Base-by-base conservation (phyloP, 345 rosid species). In the Ceriops tagal region DNA sequence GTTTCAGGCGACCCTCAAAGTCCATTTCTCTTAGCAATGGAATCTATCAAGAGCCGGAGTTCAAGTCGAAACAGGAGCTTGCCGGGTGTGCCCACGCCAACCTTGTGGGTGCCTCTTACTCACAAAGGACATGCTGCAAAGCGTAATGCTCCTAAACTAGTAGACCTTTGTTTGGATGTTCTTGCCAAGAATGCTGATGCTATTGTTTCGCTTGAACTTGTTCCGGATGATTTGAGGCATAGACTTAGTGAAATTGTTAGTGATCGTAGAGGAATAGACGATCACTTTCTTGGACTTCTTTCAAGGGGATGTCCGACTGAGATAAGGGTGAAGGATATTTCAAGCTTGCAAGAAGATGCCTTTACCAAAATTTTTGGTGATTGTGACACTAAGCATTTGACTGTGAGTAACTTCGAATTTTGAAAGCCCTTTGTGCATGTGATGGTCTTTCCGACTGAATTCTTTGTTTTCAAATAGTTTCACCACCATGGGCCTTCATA, bases 221-320 rank as follows among this genome's bases (percentile, higher is more conserved):
- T 86, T 46, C 88, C 91, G 4, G 83, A 81, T 58, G 65, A 46
- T 15, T 58, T 83, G 69, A 81, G 72, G 82, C 78, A 46, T 62
- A 78, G 70, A 58, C 72, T 86, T 15, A 68, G 79, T 21, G 26
- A 32, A 64, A 8, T 62, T 35, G 73, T 81, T 32, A 68, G 80
- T 67, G 73, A 61, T 73, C 20, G 19, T 30, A 24, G 85, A 34
- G 64, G 53, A 78, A 53, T 79, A 53, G 64, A 77, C 61, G 46
- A 74, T 11, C 77, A 39, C 6, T 81, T 85, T 65, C 21, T 83
- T 51, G 47, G 78, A 26, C 82, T 87, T 62, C 82, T 85, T 56
- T 73, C 74, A 0, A n/a, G 75, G 6, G 84, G 76, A 37, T 79
- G 78, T 35, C 86, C 86, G 0, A 58, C 64, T 5, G 83, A 85